These are phyloP conservation scores for Lithospermum erythrorhizon DNA, from an alignment of 257 asterid genomes.

Conservation along the genomic window DNA sequence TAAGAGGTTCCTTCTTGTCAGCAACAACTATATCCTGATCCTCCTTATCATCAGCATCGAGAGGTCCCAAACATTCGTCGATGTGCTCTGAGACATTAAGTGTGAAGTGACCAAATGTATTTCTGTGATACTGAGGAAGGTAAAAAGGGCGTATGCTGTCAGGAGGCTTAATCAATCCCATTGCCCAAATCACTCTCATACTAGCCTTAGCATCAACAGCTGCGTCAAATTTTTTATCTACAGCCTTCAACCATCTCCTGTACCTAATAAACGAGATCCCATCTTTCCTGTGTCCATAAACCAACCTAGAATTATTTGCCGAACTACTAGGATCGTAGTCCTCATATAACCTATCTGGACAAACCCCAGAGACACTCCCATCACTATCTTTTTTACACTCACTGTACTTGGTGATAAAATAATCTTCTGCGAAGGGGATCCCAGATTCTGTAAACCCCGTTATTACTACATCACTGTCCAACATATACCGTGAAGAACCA, in stretches of 20 bases:
- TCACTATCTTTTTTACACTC: conserved; percentile 67
- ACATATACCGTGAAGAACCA: conserved; percentile 52
- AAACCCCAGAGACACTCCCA: conserved; percentile 68
- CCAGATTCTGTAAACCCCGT: conserved; percentile 76
- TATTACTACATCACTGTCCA: conserved; percentile 77
- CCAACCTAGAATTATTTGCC: conserved; percentile 55
- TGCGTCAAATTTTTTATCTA: conserved; percentile 51
- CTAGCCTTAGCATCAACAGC: conserved; percentile 37
- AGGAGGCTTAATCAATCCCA: conserved; percentile 82
- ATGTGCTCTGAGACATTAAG: conserved; percentile 59
- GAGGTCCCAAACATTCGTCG: conserved; percentile 81
- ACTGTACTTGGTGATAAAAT: conserved; percentile 56
- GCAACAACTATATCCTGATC: conserved; percentile 94
- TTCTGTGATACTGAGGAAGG: conserved; percentile 94
- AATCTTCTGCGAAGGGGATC: conserved; percentile 74
- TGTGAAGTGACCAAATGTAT: conserved; percentile 61
- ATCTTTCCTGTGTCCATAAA: conserved; percentile 85
- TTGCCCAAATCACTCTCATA: conserved; percentile 89
- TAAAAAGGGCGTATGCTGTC: conserved; percentile 78
- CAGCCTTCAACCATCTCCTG: conserved; percentile 48
- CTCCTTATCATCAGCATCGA: conserved; percentile 89
- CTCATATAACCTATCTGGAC: conserved; percentile 63
- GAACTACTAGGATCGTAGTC: conserved; percentile 29
- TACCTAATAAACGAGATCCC: conserved; percentile 88
- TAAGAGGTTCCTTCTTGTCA: conserved; percentile 78